Percentiles rank a stretch among this genome's conserved stretches.
Conservation (phyloP, 140 eudicot species). For the Cichorium intybus region DNA sequence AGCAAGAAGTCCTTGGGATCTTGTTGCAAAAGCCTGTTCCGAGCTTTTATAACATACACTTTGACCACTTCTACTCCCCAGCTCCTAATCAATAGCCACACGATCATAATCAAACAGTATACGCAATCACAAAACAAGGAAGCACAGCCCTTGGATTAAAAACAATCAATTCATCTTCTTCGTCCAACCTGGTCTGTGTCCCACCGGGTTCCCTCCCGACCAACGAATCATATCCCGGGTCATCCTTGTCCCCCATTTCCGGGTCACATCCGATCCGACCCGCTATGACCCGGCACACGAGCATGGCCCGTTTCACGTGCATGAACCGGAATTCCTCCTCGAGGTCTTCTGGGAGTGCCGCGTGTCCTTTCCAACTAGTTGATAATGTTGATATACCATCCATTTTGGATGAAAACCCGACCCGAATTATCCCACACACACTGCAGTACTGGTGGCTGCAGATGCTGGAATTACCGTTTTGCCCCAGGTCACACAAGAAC, state of each 20-base stretch:
- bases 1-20: slow-evolving; percentile 38
- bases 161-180: slow-evolving; percentile 73
- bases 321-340: slow-evolving; percentile 83
- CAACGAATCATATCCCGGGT: slow-evolving; percentile 77
- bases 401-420: slow-evolving; percentile 78
- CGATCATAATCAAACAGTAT: slow-evolving; percentile 57
- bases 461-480: slow-evolving; percentile 63
- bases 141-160: slow-evolving; percentile 95
- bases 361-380: slow-evolving; percentile 80
- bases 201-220: slow-evolving; percentile 52
- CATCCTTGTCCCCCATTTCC: slow-evolving; percentile 55
- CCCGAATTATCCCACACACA: slow-evolving; percentile 71
- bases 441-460: slow-evolving; percentile 75
- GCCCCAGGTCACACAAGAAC: slow-evolving; percentile 68
- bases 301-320: slow-evolving; percentile 84
- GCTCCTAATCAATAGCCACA: slow-evolving; percentile 18
- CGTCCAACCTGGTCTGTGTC: slow-evolving; percentile 40
- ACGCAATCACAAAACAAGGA: slow-evolving; percentile 88
- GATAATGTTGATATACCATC: slow-evolving; percentile 80
- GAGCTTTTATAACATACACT: slow-evolving; percentile 7
- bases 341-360: slow-evolving; percentile 73
- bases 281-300: slow-evolving; percentile 83
- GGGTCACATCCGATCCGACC: slow-evolving; percentile 90
- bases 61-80: slow-evolving; percentile 3
- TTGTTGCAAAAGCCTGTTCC: slow-evolving; percentile 32